Conservation (phyloP, 1,284 basidiomycete species). For the Malassezia obtusa region DNA sequence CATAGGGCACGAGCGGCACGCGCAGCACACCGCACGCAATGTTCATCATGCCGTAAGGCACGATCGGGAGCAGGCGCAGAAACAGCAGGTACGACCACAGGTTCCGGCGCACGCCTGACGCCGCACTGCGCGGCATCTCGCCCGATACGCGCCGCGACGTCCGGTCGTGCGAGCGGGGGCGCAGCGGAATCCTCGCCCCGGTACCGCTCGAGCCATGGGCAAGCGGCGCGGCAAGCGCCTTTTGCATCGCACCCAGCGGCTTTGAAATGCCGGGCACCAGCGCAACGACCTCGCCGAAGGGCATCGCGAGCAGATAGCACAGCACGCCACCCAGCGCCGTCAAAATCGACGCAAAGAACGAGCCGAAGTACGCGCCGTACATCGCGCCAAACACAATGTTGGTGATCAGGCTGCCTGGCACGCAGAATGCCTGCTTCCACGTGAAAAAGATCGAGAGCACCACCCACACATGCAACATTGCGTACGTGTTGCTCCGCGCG, state of each 20-base stretch:
- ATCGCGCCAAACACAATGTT: slow-evolving; percentile 47
- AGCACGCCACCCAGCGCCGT: slow-evolving; percentile 41
- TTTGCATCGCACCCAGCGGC: slow-evolving; percentile 35
- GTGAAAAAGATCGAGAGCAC: slow-evolving; percentile 39
- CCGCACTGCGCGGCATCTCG: not conserved
- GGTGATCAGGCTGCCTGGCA: slow-evolving; percentile 44
- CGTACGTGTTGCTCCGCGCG: slow-evolving; percentile 22
- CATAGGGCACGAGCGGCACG: slow-evolving; percentile 41
- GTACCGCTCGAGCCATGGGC: too few species aligned
- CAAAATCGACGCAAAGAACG: slow-evolving; percentile 36
- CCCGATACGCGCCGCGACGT: not conserved
- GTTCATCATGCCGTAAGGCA: slow-evolving; percentile 47
- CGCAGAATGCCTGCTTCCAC: slow-evolving; percentile 45
- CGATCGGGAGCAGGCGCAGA: slow-evolving; percentile 42
- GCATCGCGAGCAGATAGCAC: slow-evolving; percentile 38
- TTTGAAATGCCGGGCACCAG: slow-evolving; percentile 36
- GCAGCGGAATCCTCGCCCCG: too few species aligned
- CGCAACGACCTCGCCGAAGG: slow-evolving; percentile 30
- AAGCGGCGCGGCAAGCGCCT: slow-evolving; percentile 21
- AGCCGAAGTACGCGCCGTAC: slow-evolving; percentile 41
- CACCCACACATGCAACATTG: slow-evolving; percentile 34
- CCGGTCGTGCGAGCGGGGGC: not conserved
- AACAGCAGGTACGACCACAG: slow-evolving; percentile 41
- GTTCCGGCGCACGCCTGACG: slow-evolving; percentile 11
- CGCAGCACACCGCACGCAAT: slow-evolving; percentile 43